Percentiles rank a stretch among this genome's conserved stretches.
Evolutionary conservation across 129 eudicot genomes (phyloP).

Genomic region (Sambucus nigra): DNA sequence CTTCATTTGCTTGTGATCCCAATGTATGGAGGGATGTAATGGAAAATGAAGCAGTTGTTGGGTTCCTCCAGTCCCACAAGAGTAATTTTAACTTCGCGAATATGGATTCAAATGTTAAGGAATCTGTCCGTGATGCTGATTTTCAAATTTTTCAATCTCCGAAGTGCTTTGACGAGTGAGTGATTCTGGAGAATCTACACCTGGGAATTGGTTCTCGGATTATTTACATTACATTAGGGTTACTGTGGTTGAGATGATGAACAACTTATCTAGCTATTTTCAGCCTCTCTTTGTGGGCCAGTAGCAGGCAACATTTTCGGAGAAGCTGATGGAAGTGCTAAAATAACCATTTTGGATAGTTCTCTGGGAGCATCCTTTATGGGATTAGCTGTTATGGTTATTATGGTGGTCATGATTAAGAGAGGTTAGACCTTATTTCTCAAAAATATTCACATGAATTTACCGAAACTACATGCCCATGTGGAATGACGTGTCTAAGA

Average conservation of each 20-base stretch:
- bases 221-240: slow-evolving; percentile 28
- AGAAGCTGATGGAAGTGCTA: slow-evolving; percentile 34
- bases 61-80: slow-evolving; percentile 40
- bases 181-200: slow-evolving; percentile 7
- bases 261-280: slow-evolving; percentile 44
- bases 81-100: slow-evolving; percentile 23
- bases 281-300: slow-evolving; percentile 36
- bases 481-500: too few relatives aligned
- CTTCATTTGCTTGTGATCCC: slow-evolving; percentile 79
- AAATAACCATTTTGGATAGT: slow-evolving; percentile 9
- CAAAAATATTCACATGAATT: slow-evolving; percentile 4
- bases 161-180: slow-evolving; percentile 1
- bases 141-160: neutral
- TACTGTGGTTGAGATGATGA: slow-evolving; percentile 49
- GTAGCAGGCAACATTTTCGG: neutral
- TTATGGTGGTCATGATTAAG: slow-evolving; percentile 43
- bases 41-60: slow-evolving; percentile 47
- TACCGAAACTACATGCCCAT: slow-evolving; percentile 26
- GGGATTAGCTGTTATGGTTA: slow-evolving; percentile 69
- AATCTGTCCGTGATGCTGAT: slow-evolving; percentile 3
- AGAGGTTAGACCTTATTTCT: slow-evolving; percentile 14
- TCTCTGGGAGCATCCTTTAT: slow-evolving; percentile 35
- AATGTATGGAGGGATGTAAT: slow-evolving; percentile 73
- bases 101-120: neutral
- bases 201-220: slow-evolving; percentile 24